These are phyloP conservation scores for Colletotrichum coccodes DNA, from an alignment of 2,329 filamentous ascomycete genomes.

Conservation along the genomic window DNA sequence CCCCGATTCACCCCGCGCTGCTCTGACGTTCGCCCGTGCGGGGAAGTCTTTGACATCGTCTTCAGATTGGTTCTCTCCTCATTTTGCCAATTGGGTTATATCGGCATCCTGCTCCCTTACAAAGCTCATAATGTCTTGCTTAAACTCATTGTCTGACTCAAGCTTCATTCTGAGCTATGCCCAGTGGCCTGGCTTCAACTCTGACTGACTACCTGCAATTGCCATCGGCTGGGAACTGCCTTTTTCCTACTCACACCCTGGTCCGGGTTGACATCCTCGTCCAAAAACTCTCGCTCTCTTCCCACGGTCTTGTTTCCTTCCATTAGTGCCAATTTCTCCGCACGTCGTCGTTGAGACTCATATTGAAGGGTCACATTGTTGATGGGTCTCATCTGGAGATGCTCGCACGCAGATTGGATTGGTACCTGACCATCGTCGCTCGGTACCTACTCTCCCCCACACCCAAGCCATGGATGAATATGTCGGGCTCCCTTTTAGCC, in stretches of 20 bases:
- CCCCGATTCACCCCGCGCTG: constrained; percentile 18
- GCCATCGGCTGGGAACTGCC: not conserved
- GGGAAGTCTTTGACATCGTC: constrained; percentile 3
- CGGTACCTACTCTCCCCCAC: not conserved
- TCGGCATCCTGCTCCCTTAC: not conserved
- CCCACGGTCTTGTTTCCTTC: not conserved
- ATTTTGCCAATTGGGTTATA: not conserved
- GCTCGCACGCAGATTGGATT: not conserved
- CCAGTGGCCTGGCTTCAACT: not conserved
- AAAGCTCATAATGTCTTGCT: not conserved
- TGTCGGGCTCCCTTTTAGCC: constrained; percentile 22
- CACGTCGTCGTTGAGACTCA: constrained; percentile 21
- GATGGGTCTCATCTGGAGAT: constrained; percentile 2
- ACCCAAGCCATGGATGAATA: constrained; percentile 25
- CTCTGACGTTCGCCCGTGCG: not conserved
- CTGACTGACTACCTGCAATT: not conserved
- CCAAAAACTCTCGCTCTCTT: not conserved
- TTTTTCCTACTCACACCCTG: not conserved
- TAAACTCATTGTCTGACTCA: not conserved
- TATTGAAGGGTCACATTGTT: constrained; percentile 19
- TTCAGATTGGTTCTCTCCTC: not conserved
- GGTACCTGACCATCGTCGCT: not conserved
- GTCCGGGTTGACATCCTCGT: not conserved
- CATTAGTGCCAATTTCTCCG: constrained; percentile 17
- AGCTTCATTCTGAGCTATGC: not conserved